Percentiles rank a stretch among this genome's conserved stretches.
phyloP scores from a whole-genome alignment of 768 basidiomycete genomes.

The Tylopilus balloui region DNA sequence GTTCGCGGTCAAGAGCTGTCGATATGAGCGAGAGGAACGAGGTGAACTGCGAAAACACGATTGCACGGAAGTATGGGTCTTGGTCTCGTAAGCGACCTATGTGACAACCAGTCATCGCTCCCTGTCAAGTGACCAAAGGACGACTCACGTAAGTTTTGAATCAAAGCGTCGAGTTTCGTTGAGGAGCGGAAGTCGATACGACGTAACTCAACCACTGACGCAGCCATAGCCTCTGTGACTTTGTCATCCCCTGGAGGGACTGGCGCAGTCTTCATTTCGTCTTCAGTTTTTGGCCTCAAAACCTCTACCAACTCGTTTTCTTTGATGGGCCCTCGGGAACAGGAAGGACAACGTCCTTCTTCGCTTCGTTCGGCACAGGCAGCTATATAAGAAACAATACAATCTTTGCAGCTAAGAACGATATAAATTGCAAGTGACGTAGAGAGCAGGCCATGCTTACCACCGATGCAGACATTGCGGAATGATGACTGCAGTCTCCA shows the following conservation, averaged over 20 bases:
- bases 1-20: conserved; percentile 61
- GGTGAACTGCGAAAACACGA: conserved; percentile 90
- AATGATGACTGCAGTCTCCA: conserved; percentile 65
- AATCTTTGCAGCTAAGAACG: conserved; percentile 76
- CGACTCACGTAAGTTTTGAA: conserved; percentile 61
- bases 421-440: background rate
- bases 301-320: conserved; percentile 63
- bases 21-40: conserved; percentile 83
- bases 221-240: conserved; percentile 20
- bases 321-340: conserved; percentile 64
- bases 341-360: conserved; percentile 75
- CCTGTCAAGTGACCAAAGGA: background rate
- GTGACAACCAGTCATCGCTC: background rate
- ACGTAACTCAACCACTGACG: conserved; percentile 52
- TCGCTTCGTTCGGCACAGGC: conserved; percentile 66
- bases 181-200: conserved; percentile 85
- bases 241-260: conserved; percentile 11
- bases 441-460: conserved; percentile 36
- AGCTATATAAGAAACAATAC: conserved; percentile 71
- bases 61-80: conserved; percentile 74
- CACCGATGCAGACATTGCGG: conserved; percentile 75
- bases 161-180: conserved; percentile 84
- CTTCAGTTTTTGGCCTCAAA: conserved; percentile 32
- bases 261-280: background rate
- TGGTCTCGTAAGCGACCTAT: conserved; percentile 60